phyloP scores from a whole-genome alignment of 352 stramenopile species.

The Phytophthora sojae region DNA sequence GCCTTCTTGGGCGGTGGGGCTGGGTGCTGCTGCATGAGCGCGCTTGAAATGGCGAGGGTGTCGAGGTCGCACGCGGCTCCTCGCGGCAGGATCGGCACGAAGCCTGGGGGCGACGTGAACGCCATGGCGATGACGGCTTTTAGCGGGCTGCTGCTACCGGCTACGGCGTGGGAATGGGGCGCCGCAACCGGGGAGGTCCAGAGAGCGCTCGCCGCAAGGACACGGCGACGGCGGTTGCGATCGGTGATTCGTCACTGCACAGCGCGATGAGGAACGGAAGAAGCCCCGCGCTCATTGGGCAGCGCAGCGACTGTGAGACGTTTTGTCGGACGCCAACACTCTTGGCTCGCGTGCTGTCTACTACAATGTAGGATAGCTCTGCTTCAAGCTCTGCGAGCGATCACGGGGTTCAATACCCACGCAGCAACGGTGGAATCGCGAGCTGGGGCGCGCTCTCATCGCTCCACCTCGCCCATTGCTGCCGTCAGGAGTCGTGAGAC shows the following conservation, averaged over 20 bases:
- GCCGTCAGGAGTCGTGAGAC: too few relatives aligned
- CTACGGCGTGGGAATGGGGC: neutral
- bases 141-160: neutral
- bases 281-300: constrained; percentile 9
- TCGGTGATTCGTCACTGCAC: constrained; percentile 1
- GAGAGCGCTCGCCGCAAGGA: neutral
- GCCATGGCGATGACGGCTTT: constrained; percentile 8
- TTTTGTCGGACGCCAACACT: too few relatives aligned
- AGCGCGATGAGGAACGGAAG: constrained; percentile 13
- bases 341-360: too few relatives aligned
- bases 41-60: neutral
- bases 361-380: too few relatives aligned
- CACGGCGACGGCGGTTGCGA: neutral
- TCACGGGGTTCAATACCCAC: too few relatives aligned
- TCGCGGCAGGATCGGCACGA: constrained; percentile 24
- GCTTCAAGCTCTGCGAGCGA: too few relatives aligned
- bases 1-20: neutral
- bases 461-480: too few relatives aligned
- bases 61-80: neutral
- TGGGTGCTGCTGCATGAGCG: neutral
- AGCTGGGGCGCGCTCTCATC: too few relatives aligned
- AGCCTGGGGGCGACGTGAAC: constrained; percentile 1
- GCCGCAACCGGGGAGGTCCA: constrained; percentile 6
- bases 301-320: too few relatives aligned
- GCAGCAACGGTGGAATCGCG: too few relatives aligned